Base-by-base conservation (phyloP, 805 yeast species). In the Myxozyma melibiosi region DNA sequence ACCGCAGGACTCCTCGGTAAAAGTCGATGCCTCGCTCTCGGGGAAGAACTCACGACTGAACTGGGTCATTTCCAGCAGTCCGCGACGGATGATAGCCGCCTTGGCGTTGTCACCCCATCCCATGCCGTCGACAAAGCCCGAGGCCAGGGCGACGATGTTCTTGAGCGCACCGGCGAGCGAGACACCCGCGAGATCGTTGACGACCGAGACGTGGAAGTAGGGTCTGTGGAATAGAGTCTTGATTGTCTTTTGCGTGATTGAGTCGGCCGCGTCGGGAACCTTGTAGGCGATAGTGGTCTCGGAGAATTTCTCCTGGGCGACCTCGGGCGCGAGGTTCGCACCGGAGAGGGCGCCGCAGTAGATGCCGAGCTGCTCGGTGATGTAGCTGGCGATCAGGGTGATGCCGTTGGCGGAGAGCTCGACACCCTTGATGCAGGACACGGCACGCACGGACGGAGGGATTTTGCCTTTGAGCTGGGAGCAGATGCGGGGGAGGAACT, bases 61-160 rank as follows among this genome's bases (percentile, higher is more conserved):
- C 71, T 82, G 81, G 72, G 91, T 87, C 70, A 88, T 89, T 77
- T 94, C 99, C 68, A 86, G 81, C 64, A 94, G 76, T 46, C 99
- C 99, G 65, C 92, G 86, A 77, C 99, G 83, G 91, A 92, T 95
- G 68, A 94, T 85, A 42, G 98, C 99, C 54, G 98, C 86, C 75
- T 92, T 90, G 64, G 99, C 98, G 73, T 94, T 94, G 75, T 90
- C 96, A 73, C 99, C 99, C 99, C 99, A 94, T 63, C 96, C 96
- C 63, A 88, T 80, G 67, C 99, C 99, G 74, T 90, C 96, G 62
- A 92, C 98, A 71, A 94, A 88, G 55, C 99, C 99, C 61, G 95
- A 97, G 63, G 96, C 95, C 70, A 90, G 78, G 35, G 99, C 99
- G 62, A 92, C 92, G 51, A 94, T 88, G 75, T 94, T 94, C 78